Evolutionary conservation across 805 yeast species (phyloP).

Genomic region (Cyberlindnera euphorbiae): DNA sequence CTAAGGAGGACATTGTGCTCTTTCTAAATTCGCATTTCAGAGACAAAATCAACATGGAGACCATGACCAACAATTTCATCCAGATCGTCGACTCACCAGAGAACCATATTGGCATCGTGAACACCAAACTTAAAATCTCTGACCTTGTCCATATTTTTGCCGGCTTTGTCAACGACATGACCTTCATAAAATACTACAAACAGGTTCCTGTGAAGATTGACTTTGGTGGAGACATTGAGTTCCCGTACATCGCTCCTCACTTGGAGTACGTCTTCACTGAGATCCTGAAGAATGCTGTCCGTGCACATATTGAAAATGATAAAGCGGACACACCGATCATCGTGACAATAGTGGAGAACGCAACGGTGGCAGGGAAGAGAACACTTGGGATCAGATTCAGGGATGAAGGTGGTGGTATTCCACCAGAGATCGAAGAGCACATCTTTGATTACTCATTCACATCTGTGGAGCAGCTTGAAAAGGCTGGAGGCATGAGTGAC

Average conservation of each 20-base stretch:
- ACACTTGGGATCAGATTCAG: conserved; percentile 66
- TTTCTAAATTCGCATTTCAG: conserved; percentile 73
- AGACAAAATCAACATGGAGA: conserved; percentile 83
- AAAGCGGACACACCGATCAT: conserved; percentile 36
- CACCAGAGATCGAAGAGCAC: conserved; percentile 55
- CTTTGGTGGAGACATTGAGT: conserved; percentile 47
- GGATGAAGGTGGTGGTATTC: conserved; percentile 88
- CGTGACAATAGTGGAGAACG: conserved; percentile 39
- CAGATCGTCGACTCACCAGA: conserved; percentile 46
- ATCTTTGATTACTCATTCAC: conserved; percentile 86
- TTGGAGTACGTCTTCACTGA: conserved; percentile 86
- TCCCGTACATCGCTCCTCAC: conserved; percentile 86
- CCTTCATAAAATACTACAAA: conserved; percentile 78
- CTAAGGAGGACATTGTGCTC: conserved; percentile 45
- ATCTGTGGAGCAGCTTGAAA: conserved; percentile 58
- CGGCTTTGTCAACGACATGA: conserved; percentile 76
- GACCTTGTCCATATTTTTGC: conserved; percentile 60
- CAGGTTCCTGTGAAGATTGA: conserved; percentile 57
- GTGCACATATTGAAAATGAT: conserved; percentile 79
- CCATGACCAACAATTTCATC: conserved; percentile 82
- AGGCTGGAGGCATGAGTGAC: conserved; percentile 42
- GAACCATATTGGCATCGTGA: conserved; percentile 61
- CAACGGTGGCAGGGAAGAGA: conserved; percentile 21
- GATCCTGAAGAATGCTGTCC: conserved; percentile 76
- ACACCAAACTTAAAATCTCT: conserved; percentile 60